A percentile compares a stretch with the other conserved stretches of the same genome.
phyloP scores from a whole-genome alignment of 2,329 filamentous ascomycete species.

The Macrophomina tecta region DNA sequence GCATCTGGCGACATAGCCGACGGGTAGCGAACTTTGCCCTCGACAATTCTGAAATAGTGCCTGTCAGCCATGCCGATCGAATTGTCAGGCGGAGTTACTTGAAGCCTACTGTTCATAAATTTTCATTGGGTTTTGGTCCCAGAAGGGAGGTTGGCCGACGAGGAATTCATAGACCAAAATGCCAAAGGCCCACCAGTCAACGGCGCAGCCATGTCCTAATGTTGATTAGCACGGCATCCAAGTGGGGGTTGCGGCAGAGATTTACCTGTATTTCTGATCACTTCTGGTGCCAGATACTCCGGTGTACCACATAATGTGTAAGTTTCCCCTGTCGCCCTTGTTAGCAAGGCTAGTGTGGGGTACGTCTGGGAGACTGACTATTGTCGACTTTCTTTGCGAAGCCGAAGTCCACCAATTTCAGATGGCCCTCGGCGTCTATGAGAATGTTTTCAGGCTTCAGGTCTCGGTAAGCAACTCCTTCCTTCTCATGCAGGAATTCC shows the following conservation, averaged over 20 bases:
- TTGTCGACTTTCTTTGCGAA: constrained; percentile 80
- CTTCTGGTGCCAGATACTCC: constrained; percentile 83
- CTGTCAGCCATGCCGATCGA: constrained; percentile 12
- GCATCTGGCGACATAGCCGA: constrained; percentile 70
- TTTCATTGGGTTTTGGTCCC: constrained; percentile 85
- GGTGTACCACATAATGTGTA: constrained; percentile 85
- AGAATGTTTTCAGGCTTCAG: constrained; percentile 84
- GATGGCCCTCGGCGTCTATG: constrained; percentile 76
- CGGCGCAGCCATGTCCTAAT: constrained; percentile 68
- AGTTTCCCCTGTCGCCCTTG: constrained; percentile 63
- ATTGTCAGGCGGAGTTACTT: not conserved
- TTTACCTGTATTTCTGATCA: constrained; percentile 78
- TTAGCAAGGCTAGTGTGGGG: not conserved
- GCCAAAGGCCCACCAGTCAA: constrained; percentile 88
- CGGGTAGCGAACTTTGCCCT: constrained; percentile 77
- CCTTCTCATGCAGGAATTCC: constrained; percentile 78
- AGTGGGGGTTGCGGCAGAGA: not conserved
- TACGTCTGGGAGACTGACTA: constrained; percentile 44
- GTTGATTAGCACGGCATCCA: constrained; percentile 32
- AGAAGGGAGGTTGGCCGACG: constrained; percentile 84
- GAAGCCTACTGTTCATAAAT: constrained; percentile 71
- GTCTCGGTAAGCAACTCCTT: constrained; percentile 81
- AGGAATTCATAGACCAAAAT: constrained; percentile 86
- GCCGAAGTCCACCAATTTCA: constrained; percentile 84
- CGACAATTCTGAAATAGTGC: constrained; percentile 67